Evolutionary conservation across 768 basidiomycete genomes (phyloP).

Genomic region (Boletellus emodensis): DNA sequence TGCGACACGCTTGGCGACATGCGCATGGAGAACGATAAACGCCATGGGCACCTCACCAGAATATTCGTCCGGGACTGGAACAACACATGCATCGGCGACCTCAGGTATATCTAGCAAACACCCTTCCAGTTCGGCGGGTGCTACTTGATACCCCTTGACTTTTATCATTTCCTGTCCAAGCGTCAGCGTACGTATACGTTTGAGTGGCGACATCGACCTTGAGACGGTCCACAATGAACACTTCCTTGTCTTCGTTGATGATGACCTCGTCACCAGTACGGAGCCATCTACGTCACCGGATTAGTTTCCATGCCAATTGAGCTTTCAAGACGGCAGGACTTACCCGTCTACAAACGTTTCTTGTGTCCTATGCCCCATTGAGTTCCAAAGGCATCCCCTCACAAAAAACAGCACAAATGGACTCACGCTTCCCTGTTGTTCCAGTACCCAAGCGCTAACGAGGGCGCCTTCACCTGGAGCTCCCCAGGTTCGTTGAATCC

Average conservation of each 20-base stretch:
- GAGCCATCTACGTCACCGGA: conserved; percentile 49
- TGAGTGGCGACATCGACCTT: conserved; percentile 39
- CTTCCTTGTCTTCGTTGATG: conserved; percentile 49
- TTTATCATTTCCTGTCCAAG: conserved; percentile 57
- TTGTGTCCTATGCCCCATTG: conserved; percentile 43
- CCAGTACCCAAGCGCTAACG: conserved; percentile 42
- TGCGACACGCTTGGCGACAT: conserved; percentile 36
- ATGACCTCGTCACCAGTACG: conserved; percentile 63
- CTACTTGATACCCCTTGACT: conserved; percentile 69
- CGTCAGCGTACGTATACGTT: conserved; percentile 2
- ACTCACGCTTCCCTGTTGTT: conserved; percentile 61
- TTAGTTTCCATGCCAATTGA: neutral
- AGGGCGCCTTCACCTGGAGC: conserved; percentile 44
- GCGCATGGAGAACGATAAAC: conserved; percentile 51
- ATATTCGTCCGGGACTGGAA: conserved; percentile 64
- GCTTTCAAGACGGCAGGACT: conserved; percentile 6
- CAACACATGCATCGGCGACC: conserved; percentile 59
- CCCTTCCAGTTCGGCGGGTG: conserved; percentile 70
- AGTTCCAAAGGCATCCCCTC: neutral
- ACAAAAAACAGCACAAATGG: neutral
- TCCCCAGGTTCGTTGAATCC: conserved; percentile 58
- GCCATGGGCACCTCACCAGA: conserved; percentile 72
- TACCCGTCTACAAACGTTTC: conserved; percentile 69
- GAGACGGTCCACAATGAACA: conserved; percentile 60
- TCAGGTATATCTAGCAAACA: conserved; percentile 59